phyloP scores from a whole-genome alignment of 371 early-diverging fungal species.

The Zancudomyces culisetae region DNA sequence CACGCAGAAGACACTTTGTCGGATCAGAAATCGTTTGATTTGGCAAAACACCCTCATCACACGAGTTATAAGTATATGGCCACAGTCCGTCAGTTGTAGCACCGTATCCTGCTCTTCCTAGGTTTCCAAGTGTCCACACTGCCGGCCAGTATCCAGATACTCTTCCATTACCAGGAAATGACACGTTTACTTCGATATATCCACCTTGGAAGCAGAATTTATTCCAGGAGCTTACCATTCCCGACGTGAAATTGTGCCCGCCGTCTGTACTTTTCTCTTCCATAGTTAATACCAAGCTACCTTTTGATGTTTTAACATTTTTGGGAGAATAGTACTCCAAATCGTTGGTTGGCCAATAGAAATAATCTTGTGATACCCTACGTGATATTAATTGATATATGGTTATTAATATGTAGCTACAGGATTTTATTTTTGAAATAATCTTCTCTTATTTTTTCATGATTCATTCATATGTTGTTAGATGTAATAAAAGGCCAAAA shows the following conservation, averaged over 20 bases:
- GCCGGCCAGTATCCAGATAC: slow-evolving; percentile 34
- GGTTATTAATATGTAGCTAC: background rate
- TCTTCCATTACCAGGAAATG: slow-evolving; percentile 27
- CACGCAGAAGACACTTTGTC: slow-evolving; percentile 19
- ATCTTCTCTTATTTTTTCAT: too few species aligned
- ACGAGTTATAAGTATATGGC: slow-evolving; percentile 32
- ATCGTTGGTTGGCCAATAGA: slow-evolving; percentile 29
- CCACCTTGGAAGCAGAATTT: slow-evolving; percentile 41
- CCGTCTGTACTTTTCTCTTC: slow-evolving; percentile 21
- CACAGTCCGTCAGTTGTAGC: slow-evolving; percentile 37
- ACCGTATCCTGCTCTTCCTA: slow-evolving; percentile 33
- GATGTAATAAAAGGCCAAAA: too few species aligned
- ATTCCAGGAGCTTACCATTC: slow-evolving; percentile 41
- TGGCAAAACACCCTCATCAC: slow-evolving; percentile 28
- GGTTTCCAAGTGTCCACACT: slow-evolving; percentile 35
- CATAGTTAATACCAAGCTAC: slow-evolving; percentile 26
- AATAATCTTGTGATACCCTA: slow-evolving; percentile 15
- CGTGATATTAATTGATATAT: background rate
- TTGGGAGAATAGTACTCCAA: slow-evolving; percentile 31
- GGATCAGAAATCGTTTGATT: slow-evolving; percentile 28
- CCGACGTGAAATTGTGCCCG: slow-evolving; percentile 26
- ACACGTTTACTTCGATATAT: slow-evolving; percentile 30
- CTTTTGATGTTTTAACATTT: slow-evolving; percentile 22
- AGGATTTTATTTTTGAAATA: too few species aligned
- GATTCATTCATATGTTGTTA: too few species aligned